Percentiles rank a stretch among this genome's conserved stretches.
phyloP scores from a whole-genome alignment of 2,329 filamentous ascomycete genomes.

The Fusarium stilboides region DNA sequence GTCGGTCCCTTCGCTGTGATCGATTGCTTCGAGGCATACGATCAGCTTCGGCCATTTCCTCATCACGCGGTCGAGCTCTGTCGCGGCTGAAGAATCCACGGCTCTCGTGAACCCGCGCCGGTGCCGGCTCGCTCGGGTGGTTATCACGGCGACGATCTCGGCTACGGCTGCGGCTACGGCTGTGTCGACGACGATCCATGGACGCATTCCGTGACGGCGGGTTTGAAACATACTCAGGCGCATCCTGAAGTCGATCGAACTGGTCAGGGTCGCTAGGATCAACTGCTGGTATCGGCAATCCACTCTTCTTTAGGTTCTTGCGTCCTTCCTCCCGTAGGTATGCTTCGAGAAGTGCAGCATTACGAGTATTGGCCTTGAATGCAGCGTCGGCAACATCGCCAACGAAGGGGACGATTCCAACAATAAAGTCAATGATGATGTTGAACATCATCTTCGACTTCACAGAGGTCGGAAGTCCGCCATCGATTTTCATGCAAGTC shows the following conservation, averaged over 20 bases:
- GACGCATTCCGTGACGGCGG: conserved; percentile 46
- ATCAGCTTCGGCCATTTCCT: conserved; percentile 50
- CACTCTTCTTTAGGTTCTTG: conserved; percentile 65
- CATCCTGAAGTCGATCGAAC: conserved; percentile 60
- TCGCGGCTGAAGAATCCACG: conserved; percentile 51
- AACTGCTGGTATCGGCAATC: conserved; percentile 62
- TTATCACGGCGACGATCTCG: conserved; percentile 29
- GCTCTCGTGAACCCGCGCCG: conserved; percentile 49
- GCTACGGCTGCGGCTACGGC: conserved; percentile 32
- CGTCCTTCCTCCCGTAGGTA: conserved; percentile 78
- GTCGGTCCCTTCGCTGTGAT: conserved; percentile 43
- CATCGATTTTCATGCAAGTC: conserved; percentile 81
- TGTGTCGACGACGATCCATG: conserved; percentile 43
- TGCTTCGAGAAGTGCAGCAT: conserved; percentile 78
- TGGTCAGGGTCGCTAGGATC: conserved; percentile 69
- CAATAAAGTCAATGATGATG: conserved; percentile 79
- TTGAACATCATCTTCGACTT: conserved; percentile 84
- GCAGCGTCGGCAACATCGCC: conserved; percentile 83
- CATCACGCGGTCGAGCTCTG: conserved; percentile 50
- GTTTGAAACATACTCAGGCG: conserved; percentile 49
- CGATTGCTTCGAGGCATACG: conserved; percentile 35
- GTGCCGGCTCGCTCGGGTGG: conserved; percentile 48
- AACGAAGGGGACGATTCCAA: conserved; percentile 81
- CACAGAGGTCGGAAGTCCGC: conserved; percentile 76
- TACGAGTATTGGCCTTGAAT: conserved; percentile 83